Conservation (phyloP, 495 filamentous ascomycete genomes). For the Venustampulla echinocandica region DNA sequence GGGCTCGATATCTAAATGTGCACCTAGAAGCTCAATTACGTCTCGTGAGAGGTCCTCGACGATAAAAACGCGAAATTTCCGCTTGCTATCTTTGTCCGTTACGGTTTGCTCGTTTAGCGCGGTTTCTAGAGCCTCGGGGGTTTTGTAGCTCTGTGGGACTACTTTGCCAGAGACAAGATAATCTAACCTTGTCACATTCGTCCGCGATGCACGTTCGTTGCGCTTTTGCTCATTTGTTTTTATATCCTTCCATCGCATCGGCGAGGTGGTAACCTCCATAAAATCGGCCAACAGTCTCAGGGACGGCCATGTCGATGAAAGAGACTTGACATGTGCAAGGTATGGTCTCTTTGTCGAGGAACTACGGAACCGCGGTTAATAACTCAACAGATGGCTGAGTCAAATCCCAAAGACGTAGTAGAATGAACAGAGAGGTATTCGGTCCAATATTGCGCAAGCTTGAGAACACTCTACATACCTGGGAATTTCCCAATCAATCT, state of each 20-base stretch:
- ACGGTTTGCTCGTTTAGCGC: background rate
- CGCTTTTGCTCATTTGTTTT: slow-evolving; percentile 11
- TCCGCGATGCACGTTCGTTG: slow-evolving; percentile 18
- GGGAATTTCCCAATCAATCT: background rate
- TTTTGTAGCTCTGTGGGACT: background rate
- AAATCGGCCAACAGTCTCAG: slow-evolving; percentile 31
- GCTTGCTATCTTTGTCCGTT: background rate
- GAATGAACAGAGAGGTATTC: background rate
- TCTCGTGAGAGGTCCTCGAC: slow-evolving; percentile 41
- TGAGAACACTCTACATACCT: background rate
- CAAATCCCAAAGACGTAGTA: background rate
- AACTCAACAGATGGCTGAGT: background rate
- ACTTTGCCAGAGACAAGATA: slow-evolving; percentile 15
- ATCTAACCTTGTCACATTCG: slow-evolving; percentile 25
- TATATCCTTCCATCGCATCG: slow-evolving; percentile 25
- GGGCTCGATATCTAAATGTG: slow-evolving; percentile 32
- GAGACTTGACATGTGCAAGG: slow-evolving; percentile 5
- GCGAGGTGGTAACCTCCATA: slow-evolving; percentile 32
- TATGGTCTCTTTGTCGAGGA: background rate
- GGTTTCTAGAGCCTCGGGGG: background rate
- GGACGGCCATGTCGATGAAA: slow-evolving; percentile 9
- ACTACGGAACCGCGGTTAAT: background rate
- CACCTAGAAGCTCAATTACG: slow-evolving; percentile 35
- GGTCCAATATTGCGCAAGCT: too few relatives aligned
- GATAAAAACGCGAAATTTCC: slow-evolving; percentile 29